Evolutionary conservation across 305 asterid species (phyloP), one percentile per base, ranked within the genome.

Genomic region (Lippia alba): DNA sequence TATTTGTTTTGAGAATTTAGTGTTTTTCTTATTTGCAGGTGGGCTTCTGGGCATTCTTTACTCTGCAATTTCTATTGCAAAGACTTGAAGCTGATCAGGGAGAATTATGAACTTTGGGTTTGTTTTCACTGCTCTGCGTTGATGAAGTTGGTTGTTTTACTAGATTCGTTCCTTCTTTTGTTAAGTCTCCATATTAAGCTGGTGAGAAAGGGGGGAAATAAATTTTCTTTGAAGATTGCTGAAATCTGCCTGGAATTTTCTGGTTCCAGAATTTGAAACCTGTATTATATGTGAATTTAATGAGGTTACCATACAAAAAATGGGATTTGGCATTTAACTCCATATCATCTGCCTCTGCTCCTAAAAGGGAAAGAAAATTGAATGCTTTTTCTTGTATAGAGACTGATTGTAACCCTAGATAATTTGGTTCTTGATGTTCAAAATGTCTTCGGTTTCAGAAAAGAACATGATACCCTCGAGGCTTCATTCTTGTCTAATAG

Each of bases 401-500:
- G 34, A n/a, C 61, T 60, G 24, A 36, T 7, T 5, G 32, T 34
- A 32, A 12, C 2, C 2, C 53, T 70, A 24, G 41, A 40, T 48
- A 78, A 40, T 57, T 58, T 24, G 56, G 34, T 62, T 55, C 51
- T 2, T 72, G 58, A 45, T 65, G 58, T 34, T 67, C 54, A 66
- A 51, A 30, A 83, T 86, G 93, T 80, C 78, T 78, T 70, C 80
- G 53, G 64, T 77, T 68, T 70, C 81, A 12, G 96, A 82, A 56
- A 86, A 85, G 78, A 82, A 76, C 63, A 64, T 75, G 79, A 19
- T 79, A 3, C 78, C 87, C 18, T 80, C 87, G 49, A 82, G 76
- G 74, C 72, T 79, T 44, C 83, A 74, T 75, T 84, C 84, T 56
- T 86, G 84, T 71, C 79, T 88, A 0, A 78, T 88, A 41, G 84